Base-by-base conservation (phyloP, 768 basidiomycete genomes). In the Clavaria fumosa region DNA sequence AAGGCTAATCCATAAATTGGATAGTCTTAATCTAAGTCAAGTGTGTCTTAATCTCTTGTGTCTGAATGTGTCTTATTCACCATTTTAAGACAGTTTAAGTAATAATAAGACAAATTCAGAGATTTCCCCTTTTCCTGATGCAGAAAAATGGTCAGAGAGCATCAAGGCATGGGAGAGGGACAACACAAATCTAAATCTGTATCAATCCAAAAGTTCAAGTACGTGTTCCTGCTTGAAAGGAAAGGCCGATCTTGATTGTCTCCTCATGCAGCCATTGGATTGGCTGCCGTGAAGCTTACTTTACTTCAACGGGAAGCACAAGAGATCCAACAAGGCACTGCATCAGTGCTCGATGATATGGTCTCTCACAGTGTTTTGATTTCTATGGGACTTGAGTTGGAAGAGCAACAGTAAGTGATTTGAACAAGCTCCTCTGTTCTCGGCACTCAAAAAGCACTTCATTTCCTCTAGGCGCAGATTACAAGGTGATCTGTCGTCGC, bases 241-340 rank as follows among this genome's bases (percentile, higher is more conserved):
- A n/a, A n/a, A n/a, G n/a, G n/a, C n/a, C n/a, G n/a, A n/a, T n/a
- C n/a, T n/a, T n/a, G n/a, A n/a, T n/a, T n/a, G n/a, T n/a, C n/a
- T n/a, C n/a, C n/a, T 9, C 9, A 9, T 28, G 26, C 26, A 9
- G 26, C 9, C 14, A 28, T 28, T 14, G 9, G 9, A 9, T 33
- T 35, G 9, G 42, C 31, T 10, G 34, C 37, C 7, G 39, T 32
- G 6, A 3, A 27, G 17, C 19, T 33, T 5, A 38, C 39, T 34
- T 24, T 43, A 11, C 23, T 21, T n/a, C 31, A 26, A 1, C 24
- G 36, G 38, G 9, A 39, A 14, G 31, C 21, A n/a, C 12, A 39
- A 2, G 32, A 43, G 18, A 38, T n/a, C n/a, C n/a, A n/a, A n/a
- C n/a, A n/a, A n/a, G n/a, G n/a, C n/a, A n/a, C 19, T n/a, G n/a